A percentile compares a stretch with the other conserved stretches of the same genome.
Evolutionary conservation across 176 grass and related monocot species (phyloP).

Genomic region (Calamus simplicifolius): DNA sequence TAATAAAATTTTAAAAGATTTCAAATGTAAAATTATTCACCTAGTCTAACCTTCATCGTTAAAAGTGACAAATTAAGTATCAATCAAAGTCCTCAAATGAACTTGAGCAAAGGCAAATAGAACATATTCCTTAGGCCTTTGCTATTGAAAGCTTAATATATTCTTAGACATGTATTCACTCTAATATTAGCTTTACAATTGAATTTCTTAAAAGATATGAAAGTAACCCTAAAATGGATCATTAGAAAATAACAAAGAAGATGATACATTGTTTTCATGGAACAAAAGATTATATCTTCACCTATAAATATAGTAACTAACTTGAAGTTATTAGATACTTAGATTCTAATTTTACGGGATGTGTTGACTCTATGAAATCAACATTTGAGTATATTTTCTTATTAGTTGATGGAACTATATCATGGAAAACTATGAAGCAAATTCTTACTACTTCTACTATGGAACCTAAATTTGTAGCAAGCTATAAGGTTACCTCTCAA

Average conservation of each 20-base stretch:
- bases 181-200: too few relatives aligned
- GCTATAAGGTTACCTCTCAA: conserved; percentile 21
- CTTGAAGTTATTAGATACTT: neutral
- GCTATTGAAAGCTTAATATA: neutral
- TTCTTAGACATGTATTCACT: neutral
- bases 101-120: too few relatives aligned
- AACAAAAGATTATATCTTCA: conserved; percentile 17
- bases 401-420: conserved; percentile 4
- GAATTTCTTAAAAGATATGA: too few relatives aligned
- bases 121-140: neutral
- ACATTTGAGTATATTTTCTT: conserved; percentile 12
- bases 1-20: too few relatives aligned
- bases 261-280: neutral
- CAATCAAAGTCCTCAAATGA: too few relatives aligned
- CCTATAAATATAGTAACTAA: too few relatives aligned
- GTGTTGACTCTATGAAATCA: conserved; percentile 9
- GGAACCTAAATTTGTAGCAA: conserved; percentile 12
- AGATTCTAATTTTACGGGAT: conserved; percentile 1
- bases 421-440: conserved; percentile 15
- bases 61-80: too few relatives aligned
- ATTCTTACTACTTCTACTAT: conserved; percentile 9
- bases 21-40: too few relatives aligned
- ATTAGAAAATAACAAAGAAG: conserved; percentile 13
- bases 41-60: too few relatives aligned
- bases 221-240: conserved; percentile 1